Evolutionary conservation across 2,329 filamentous ascomycete genomes (phyloP), one percentile per base, ranked within the genome.

Genomic region (Remersonia thermophila): DNA sequence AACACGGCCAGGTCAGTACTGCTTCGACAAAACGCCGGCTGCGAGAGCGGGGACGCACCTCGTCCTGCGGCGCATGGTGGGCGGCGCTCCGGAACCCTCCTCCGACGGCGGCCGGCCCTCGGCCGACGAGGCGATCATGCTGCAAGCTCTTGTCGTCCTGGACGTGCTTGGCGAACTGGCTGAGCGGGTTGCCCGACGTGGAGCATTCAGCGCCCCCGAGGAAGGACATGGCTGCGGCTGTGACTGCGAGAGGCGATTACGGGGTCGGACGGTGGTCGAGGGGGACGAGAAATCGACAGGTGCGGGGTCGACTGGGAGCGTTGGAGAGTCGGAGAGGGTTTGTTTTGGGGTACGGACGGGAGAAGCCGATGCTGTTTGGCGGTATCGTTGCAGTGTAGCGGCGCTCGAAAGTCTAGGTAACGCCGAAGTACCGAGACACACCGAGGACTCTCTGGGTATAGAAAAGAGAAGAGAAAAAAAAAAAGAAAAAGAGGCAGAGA

Each of bases 81-180:
- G 70, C 71, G 48, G 73, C 71, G 55, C 74, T 87, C 45, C 85
- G 73, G 66, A 93, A 87, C 51, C 82, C 75, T 55, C 83, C 80
- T 51, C 83, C 70, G 52, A 80, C 66, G 7, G 73, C 78, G 30
- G 72, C 76, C 0, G 83, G 80, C 1, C 77, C 78, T 47, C 80
- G 69, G 44, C 83, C 84, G 41, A 83, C 78, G 43, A 96, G 68
- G 41, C 91, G 77, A 60, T 98, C 91, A 52, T 87, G 73, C 63
- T 96, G 91, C 39, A 96, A 67, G 39, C 83, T 91, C 63, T 87
- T 93, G 66, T 98, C 91, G 70, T 93, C 85, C 55, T 93, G 83
- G 39, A 91, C 84, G 60, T 95, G 87, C 62, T 98, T 98, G 46
- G 87, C 85, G 59, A 98, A 93, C 67, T 96, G 91, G 56, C 84